Evolutionary conservation across 768 basidiomycete species (phyloP).

Genomic region (Tricholoma saponaceum): DNA sequence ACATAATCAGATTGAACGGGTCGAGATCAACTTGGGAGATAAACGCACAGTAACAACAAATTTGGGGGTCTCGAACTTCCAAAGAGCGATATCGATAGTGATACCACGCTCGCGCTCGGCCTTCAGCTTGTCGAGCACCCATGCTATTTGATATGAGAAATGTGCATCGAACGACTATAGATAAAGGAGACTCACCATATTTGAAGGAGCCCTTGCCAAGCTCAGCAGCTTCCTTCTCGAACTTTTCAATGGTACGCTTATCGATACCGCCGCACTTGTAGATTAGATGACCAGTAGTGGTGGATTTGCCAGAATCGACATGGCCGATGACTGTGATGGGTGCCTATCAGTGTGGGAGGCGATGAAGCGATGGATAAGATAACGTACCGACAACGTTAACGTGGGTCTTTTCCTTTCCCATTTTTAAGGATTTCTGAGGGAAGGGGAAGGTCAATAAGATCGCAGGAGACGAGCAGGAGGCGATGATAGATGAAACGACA

Average conservation of each 20-base stretch:
- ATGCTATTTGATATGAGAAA: constrained; percentile 55
- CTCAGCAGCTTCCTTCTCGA: constrained; percentile 99
- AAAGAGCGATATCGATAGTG: constrained; percentile 99
- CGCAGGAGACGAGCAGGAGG: constrained; percentile 12
- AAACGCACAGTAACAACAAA: constrained; percentile 83
- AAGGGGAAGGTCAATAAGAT: constrained; percentile 22
- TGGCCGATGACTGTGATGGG: constrained; percentile 83
- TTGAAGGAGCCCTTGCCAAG: constrained; percentile 99
- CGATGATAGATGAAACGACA: constrained; percentile 6
- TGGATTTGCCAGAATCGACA: constrained; percentile 99
- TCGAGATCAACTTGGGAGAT: constrained; percentile 1
- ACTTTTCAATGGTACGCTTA: constrained; percentile 99
- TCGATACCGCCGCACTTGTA: constrained; percentile 99
- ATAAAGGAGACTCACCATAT: constrained; percentile 62
- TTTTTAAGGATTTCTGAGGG: constrained; percentile 56
- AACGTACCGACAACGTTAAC: constrained; percentile 94
- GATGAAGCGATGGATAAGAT: constrained; percentile 24
- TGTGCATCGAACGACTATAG: constrained; percentile 13
- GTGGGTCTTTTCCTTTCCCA: constrained; percentile 96
- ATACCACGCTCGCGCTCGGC: constrained; percentile 99
- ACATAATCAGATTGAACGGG: constrained; percentile 8
- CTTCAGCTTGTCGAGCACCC: constrained; percentile 99
- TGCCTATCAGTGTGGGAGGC: constrained; percentile 23
- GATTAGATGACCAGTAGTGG: constrained; percentile 99
- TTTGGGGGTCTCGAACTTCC: constrained; percentile 99